These are phyloP conservation scores for Fusarium newnesense DNA, from an alignment of 2,329 filamentous ascomycete species.

Conservation along the genomic window DNA sequence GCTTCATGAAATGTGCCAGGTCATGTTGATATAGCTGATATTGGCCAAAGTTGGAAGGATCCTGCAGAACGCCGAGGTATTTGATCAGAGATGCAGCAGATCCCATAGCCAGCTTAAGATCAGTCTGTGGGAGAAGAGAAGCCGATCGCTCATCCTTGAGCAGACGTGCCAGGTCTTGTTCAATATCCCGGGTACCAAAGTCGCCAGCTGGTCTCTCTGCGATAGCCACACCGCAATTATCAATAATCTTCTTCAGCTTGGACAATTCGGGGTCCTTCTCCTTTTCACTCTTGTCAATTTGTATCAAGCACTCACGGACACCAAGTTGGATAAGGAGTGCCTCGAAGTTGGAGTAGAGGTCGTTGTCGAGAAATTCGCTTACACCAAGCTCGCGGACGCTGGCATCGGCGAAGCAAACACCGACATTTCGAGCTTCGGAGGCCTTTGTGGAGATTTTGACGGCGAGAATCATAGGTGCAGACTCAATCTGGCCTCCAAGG, in stretches of 20 bases:
- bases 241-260: slow-evolving; percentile 89
- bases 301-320: slow-evolving; percentile 92
- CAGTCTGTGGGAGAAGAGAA: slow-evolving; percentile 84
- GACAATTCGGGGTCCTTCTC: slow-evolving; percentile 88
- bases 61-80: slow-evolving; percentile 90
- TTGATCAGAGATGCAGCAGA: slow-evolving; percentile 93
- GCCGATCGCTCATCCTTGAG: slow-evolving; percentile 86
- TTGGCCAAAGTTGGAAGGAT: slow-evolving; percentile 94
- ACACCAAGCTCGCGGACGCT: slow-evolving; percentile 95
- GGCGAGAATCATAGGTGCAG: slow-evolving; percentile 92
- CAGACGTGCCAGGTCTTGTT: slow-evolving; percentile 89
- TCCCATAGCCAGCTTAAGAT: slow-evolving; percentile 95
- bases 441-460: slow-evolving; percentile 94
- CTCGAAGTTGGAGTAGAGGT: slow-evolving; percentile 98
- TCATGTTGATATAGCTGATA: slow-evolving; percentile 98
- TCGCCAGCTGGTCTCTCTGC: slow-evolving; percentile 81
- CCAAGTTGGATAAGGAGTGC: slow-evolving; percentile 95
- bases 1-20: slow-evolving; percentile 96
- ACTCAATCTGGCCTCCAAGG: slow-evolving; percentile 84
- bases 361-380: slow-evolving; percentile 98
- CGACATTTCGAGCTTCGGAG: slow-evolving; percentile 84
- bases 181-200: slow-evolving; percentile 91
- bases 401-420: slow-evolving; percentile 97
- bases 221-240: slow-evolving; percentile 90
- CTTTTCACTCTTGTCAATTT: slow-evolving; percentile 80